Evolutionary conservation across 768 basidiomycete genomes (phyloP).

Genomic region (Galerina marginata): DNA sequence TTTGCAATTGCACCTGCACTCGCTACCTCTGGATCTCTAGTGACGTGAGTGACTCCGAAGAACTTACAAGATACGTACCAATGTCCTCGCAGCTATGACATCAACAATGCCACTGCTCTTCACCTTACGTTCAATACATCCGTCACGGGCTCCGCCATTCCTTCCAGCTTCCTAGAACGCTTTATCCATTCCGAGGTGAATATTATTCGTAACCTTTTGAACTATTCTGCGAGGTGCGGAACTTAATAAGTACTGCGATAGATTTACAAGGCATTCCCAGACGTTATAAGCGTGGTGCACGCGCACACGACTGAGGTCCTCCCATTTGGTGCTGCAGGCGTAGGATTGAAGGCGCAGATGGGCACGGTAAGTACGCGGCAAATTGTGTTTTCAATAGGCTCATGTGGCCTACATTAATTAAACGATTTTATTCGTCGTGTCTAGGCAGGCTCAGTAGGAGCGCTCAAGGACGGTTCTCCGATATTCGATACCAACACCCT

Average conservation of each 20-base stretch:
- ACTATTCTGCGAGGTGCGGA: neutral
- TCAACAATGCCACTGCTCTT: slow-evolving; percentile 25
- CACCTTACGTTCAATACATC: slow-evolving; percentile 24
- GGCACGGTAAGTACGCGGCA: slow-evolving; percentile 18
- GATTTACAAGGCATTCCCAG: slow-evolving; percentile 25
- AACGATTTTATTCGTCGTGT: neutral
- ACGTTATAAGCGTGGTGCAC: slow-evolving; percentile 25
- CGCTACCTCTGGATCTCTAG: slow-evolving; percentile 21
- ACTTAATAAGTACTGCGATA: neutral
- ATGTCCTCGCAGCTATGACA: slow-evolving; percentile 18
- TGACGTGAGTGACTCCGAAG: slow-evolving; percentile 17
- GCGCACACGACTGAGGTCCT: slow-evolving; percentile 26
- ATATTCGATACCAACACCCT: slow-evolving; percentile 23
- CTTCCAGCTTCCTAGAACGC: slow-evolving; percentile 24
- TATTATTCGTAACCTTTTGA: neutral
- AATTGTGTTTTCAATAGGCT: too few species aligned
- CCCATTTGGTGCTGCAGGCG: slow-evolving; percentile 21
- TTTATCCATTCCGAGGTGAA: slow-evolving; percentile 26
- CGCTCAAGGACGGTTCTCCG: slow-evolving; percentile 18
- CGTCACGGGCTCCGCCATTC: slow-evolving; percentile 19
- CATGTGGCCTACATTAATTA: too few species aligned
- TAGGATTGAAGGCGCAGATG: slow-evolving; percentile 27
- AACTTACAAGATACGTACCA: neutral
- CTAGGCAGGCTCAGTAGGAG: slow-evolving; percentile 24
- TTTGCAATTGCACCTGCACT: slow-evolving; percentile 26